Conservation (phyloP, 257 asterid genomes). For the Solanum medicagineum region DNA sequence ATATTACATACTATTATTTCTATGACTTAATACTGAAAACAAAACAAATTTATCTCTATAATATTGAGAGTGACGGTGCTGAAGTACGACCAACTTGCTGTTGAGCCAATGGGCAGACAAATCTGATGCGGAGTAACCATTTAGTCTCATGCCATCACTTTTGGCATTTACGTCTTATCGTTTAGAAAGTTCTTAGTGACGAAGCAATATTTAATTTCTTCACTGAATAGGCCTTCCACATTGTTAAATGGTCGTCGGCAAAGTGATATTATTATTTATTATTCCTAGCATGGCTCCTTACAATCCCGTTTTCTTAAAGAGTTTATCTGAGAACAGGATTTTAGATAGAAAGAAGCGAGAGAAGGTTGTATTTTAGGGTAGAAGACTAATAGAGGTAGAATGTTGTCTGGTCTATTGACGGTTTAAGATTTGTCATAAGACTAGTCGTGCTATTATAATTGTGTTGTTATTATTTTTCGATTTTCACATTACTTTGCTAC, state of each 20-base stretch:
- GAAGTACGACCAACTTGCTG: slow-evolving; percentile 21
- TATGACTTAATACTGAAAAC: not conserved
- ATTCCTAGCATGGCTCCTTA: too few species aligned
- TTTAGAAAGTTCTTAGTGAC: not conserved
- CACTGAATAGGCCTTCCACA: not conserved
- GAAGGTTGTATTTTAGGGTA: too few species aligned
- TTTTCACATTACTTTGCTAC: too few species aligned
- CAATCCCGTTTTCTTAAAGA: too few species aligned
- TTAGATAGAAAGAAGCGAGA: too few species aligned
- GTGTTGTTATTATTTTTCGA: too few species aligned
- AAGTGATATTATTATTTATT: not conserved
- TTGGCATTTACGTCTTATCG: not conserved
- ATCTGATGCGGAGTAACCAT: slow-evolving; percentile 8
- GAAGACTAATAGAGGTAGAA: too few species aligned
- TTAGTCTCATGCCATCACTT: not conserved
- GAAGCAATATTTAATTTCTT: too few species aligned
- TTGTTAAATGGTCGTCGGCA: not conserved
- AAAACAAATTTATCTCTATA: not conserved
- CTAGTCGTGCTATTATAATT: too few species aligned
- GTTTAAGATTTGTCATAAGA: too few species aligned
- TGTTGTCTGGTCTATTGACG: too few species aligned
- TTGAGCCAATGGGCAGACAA: slow-evolving; percentile 65
- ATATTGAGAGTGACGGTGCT: not conserved
- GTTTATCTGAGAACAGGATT: too few species aligned
- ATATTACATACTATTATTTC: not conserved